Percentiles rank a stretch among this genome's conserved stretches.
Conservation (phyloP, 2,329 filamentous ascomycete species). For the Aspergillus thermomutatus region DNA sequence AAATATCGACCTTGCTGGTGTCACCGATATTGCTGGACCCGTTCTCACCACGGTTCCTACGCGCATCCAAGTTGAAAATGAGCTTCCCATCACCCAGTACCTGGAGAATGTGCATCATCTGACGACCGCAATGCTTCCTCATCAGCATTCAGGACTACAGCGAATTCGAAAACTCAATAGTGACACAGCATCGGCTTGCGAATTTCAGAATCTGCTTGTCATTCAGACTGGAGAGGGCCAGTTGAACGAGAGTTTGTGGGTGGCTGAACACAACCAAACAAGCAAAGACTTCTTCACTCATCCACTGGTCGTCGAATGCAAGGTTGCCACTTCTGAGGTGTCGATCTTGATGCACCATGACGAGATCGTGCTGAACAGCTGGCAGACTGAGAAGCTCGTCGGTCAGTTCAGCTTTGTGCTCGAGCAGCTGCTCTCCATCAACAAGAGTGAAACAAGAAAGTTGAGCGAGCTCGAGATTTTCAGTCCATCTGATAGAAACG, state of each 20-base stretch:
- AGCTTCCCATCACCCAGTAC: slow-evolving; percentile 45
- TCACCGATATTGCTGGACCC: slow-evolving; percentile 49
- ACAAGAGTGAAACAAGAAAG: slow-evolving; percentile 18
- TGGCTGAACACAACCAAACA: slow-evolving; percentile 47
- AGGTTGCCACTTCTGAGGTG: slow-evolving; percentile 52
- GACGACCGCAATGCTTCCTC: slow-evolving; percentile 56
- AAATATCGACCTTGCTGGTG: slow-evolving; percentile 48
- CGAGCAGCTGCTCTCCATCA: slow-evolving; percentile 29
- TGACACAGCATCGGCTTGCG: slow-evolving; percentile 43
- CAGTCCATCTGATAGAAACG: slow-evolving; percentile 31
- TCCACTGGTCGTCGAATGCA: slow-evolving; percentile 64
- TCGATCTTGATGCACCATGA: slow-evolving; percentile 64
- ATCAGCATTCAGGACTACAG: slow-evolving; percentile 61
- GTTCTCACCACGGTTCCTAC: slow-evolving; percentile 36
- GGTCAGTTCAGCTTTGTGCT: slow-evolving; percentile 46
- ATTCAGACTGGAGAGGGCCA: slow-evolving; percentile 34
- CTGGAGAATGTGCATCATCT: slow-evolving; percentile 56
- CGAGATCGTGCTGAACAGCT: slow-evolving; percentile 53
- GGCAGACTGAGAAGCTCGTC: slow-evolving; percentile 54
- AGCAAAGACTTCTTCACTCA: slow-evolving; percentile 58
- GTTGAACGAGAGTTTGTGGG: slow-evolving; percentile 27
- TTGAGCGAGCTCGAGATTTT: slow-evolving; percentile 29
- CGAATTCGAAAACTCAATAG: slow-evolving; percentile 53
- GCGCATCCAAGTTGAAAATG: slow-evolving; percentile 38
- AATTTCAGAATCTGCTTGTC: slow-evolving; percentile 47